Evolutionary conservation across 2,329 filamentous ascomycete genomes (phyloP).

Genomic region (Sporothrix protearum): DNA sequence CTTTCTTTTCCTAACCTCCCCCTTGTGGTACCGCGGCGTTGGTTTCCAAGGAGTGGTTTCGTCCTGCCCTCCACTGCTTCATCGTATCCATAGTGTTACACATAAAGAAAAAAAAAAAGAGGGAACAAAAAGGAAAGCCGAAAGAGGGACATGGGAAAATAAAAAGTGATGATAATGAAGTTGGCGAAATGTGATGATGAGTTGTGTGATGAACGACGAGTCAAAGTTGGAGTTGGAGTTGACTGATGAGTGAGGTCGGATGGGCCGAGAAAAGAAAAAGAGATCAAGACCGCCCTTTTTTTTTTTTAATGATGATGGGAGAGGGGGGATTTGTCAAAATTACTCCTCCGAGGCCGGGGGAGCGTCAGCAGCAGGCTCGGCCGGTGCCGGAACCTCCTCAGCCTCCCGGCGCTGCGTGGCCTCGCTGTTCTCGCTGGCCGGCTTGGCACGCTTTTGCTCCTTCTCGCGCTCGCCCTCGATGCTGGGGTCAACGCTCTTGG

Average conservation of each 20-base stretch:
- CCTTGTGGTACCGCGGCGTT: background rate
- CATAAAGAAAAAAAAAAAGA: conserved; percentile 1
- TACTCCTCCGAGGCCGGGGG: background rate
- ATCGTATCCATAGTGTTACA: conserved; percentile 18
- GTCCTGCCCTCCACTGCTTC: background rate
- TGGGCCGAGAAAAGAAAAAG: background rate
- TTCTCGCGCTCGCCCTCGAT: conserved; percentile 58
- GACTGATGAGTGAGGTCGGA: background rate
- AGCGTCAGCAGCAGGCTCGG: background rate
- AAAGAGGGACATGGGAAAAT: background rate
- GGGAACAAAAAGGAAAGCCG: background rate
- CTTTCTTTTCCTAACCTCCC: background rate
- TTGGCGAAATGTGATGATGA: background rate
- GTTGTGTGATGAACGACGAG: background rate
- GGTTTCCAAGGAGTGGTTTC: background rate
- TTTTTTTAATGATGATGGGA: background rate
- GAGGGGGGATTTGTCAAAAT: background rate
- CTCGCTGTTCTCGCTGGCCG: conserved; percentile 60
- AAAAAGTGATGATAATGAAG: background rate
- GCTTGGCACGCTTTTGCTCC: conserved; percentile 55
- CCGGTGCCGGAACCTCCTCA: background rate
- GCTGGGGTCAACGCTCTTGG: conserved; percentile 46
- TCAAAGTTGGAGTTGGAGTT: background rate
- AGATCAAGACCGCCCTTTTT: background rate
- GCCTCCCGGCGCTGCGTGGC: conserved; percentile 37